Evolutionary conservation across 148 eudicot species (phyloP).

Genomic region (Silene conica): DNA sequence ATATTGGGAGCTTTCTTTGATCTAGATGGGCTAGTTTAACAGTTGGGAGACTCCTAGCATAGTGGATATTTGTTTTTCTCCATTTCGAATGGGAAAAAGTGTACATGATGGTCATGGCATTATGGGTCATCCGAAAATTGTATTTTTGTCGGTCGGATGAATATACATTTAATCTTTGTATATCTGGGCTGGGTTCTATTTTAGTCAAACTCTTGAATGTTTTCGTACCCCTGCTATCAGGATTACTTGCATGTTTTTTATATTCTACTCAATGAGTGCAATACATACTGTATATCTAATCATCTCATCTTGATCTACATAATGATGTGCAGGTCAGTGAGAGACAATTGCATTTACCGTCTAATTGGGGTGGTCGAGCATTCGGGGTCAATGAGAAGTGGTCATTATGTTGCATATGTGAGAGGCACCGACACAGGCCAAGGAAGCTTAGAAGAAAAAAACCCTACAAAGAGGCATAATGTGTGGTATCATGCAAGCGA

Average conservation of each 20-base stretch:
- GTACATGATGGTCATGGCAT: neutral
- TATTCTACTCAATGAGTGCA: neutral
- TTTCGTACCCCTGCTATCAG: neutral
- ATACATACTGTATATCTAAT: too few species aligned
- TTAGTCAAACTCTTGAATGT: neutral
- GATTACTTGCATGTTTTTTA: neutral
- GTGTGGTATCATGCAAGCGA: conserved; percentile 85
- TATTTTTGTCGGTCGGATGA: neutral
- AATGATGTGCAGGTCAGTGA: conserved; percentile 45
- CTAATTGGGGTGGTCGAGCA: conserved; percentile 88
- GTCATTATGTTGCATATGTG: conserved; percentile 87
- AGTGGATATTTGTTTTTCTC: neutral
- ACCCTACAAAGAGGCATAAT: conserved; percentile 21
- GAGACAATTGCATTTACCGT: conserved; percentile 41
- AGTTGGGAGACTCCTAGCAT: too few species aligned
- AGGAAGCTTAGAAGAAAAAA: conserved; percentile 29
- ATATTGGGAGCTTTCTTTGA: too few species aligned
- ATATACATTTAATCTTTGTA: neutral
- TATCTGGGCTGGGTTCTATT: neutral
- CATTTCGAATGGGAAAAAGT: neutral
- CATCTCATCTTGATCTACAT: too few species aligned
- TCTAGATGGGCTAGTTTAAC: too few species aligned
- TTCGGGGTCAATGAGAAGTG: conserved; percentile 75
- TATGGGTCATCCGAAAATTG: neutral
- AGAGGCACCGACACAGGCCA: conserved; percentile 40